Evolutionary conservation across 2,329 filamentous ascomycete species (phyloP).

Genomic region (Mariannaea sp.): DNA sequence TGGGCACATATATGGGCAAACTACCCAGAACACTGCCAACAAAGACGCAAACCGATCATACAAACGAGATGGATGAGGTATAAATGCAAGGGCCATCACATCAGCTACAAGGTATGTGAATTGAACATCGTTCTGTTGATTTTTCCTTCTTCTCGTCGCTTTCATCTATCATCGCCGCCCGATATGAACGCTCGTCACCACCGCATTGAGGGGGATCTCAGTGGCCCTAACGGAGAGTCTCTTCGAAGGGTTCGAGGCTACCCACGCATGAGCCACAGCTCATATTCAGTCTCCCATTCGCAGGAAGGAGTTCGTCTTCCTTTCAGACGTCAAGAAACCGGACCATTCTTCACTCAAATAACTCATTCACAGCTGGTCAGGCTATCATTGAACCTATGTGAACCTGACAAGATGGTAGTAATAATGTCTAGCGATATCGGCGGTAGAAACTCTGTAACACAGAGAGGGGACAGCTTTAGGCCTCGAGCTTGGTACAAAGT

Average conservation of each 20-base stretch:
- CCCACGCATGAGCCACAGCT: not conserved
- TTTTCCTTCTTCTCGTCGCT: too few relatives aligned
- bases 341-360: not conserved
- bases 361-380: not conserved
- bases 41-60: too few relatives aligned
- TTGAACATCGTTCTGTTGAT: too few relatives aligned
- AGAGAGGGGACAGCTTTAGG: too few relatives aligned
- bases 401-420: not conserved
- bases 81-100: too few relatives aligned
- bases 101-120: too few relatives aligned
- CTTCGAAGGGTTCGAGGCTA: not conserved
- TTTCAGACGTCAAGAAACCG: too few relatives aligned
- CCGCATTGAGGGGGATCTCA: not conserved
- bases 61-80: too few relatives aligned
- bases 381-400: too few relatives aligned
- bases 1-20: too few relatives aligned
- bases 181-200: not conserved
- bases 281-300: not conserved
- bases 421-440: not conserved
- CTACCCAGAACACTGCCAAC: too few relatives aligned
- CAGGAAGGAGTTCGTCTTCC: not conserved
- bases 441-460: not conserved
- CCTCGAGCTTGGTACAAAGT: conserved; percentile 16
- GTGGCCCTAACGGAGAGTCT: not conserved
- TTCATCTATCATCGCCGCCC: not conserved